Base-by-base conservation (phyloP, 2,329 filamentous ascomycete species). In the Pseudogymnoascus sp. region DNA sequence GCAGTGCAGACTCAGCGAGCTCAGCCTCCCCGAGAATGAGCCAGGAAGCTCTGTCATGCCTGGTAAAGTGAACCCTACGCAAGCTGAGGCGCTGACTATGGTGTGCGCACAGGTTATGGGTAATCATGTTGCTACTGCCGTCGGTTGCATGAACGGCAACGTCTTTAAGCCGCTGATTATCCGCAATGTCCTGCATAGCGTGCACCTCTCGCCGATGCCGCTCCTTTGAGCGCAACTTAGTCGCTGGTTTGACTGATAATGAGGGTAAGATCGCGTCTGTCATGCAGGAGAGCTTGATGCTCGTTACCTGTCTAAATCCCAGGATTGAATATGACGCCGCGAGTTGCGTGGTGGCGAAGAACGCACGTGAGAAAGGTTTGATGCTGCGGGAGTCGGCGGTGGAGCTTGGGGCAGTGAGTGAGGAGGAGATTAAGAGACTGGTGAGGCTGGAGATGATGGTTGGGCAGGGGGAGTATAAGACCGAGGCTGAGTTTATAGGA, bases 111-210 rank as follows among this genome's bases (percentile, higher is more conserved):
- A 99, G 79, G 93, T 99, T 66, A 96, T 98, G 84, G 95, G 95
- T 73, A 99, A 99, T 84, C 88, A 98, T 75, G 89, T 92, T 61
- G 91, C 95, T 38, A 88, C 91, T 65, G 97, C 93, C 31, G 91
- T 98, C 71, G 91, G 92, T 67, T 93, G 93, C 74, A 96, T 96
- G 82, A 96, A 95, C 80, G 95, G 95, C 70, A 99, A 98, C 78
- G 95, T 98, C 63, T 99, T 96, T 86, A 98, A 98, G 84, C 95
- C 95, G 46, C 85, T 98, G 64, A 84, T 99, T 75, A 98, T 98
- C 78, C 85, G 89, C 78, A 98, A 98, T 81, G 82, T 98, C 68
- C 84, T 99, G 40, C 95, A 98, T 84, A 96, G 91, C 80, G 83
- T 89, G 63, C 87, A 93, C 68, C 87, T 99, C 81, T 99, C 63